Evolutionary conservation across 306 rosid genomes (phyloP), one percentile per base, ranked within the genome.

Genomic region (Citrullus mucosospermus): DNA sequence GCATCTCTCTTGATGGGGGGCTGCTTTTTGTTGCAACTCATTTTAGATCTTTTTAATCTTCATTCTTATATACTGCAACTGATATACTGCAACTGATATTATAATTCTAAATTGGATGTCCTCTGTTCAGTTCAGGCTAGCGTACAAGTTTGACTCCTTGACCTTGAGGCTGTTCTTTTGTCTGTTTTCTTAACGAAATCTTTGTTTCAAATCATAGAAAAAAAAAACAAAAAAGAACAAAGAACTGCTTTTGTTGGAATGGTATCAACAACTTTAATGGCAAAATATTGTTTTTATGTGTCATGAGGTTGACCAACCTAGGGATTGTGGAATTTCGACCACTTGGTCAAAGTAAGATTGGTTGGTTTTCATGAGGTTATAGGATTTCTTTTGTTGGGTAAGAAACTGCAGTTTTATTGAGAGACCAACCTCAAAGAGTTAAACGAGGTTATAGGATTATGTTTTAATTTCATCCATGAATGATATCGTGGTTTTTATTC

Each of bases 381-480:
- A 32, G 6, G 62, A 54, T 15, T 53, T 53, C 6, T 14, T 51
- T 51, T 51, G 4, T 1, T 16, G 9, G 20, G 20, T 53, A 53
- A 53, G 57, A 16, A 53, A 53, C 20, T 5, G 9, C 54, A 1
- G 9, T 16, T 53, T 53, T 53, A 53, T 53, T 16, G 20, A 16
- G 8, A 16, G 8, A 53, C 57, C 57, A 53, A 53, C 20, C 57
- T 53, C 8, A 53, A 17, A 53, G n/a, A 53, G 57, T 53, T 4
- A 53, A 53, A 53, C 2, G 20, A 53, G 57, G 9, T 16, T 16
- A 53, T 53, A 16, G 57, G 57, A 16, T 17, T 30, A 9, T 73
- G 22, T 50, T 54, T 54, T 16, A 73, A 74, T 51, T 74, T 54
- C 78, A 51, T 74, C 30, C 50, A 51, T 74, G 78, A 74, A 74